Conservation (phyloP, 2,329 filamentous ascomycete genomes). For the Colletotrichum lentis region DNA sequence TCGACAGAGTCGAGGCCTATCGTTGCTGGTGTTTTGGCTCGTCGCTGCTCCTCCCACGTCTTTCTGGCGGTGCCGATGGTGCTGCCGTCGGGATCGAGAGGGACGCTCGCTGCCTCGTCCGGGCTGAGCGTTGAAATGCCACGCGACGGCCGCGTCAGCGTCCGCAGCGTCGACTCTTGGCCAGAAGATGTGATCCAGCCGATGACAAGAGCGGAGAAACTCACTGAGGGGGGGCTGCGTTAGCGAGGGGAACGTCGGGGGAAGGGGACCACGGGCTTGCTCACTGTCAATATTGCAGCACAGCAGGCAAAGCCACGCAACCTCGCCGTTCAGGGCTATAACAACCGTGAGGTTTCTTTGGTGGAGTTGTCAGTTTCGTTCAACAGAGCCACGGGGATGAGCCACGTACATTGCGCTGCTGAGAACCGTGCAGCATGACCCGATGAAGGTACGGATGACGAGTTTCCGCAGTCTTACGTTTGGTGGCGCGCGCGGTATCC, state of each 20-base stretch:
- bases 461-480: slow-evolving; percentile 24
- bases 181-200: slow-evolving; percentile 31
- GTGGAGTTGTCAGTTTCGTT: background rate
- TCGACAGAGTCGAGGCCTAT: background rate
- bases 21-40: slow-evolving; percentile 4
- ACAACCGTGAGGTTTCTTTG: slow-evolving; percentile 21
- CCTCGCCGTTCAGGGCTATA: slow-evolving; percentile 20
- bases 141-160: slow-evolving; percentile 21
- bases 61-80: slow-evolving; percentile 8
- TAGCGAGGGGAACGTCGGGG: background rate
- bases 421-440: slow-evolving; percentile 23
- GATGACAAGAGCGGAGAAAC: slow-evolving; percentile 31
- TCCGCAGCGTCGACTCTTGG: slow-evolving; percentile 23
- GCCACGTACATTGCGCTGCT: slow-evolving; percentile 23
- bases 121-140: slow-evolving; percentile 11
- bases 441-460: slow-evolving; percentile 30
- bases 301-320: slow-evolving; percentile 28
- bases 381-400: fast-evolving
- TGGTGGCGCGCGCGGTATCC: slow-evolving; percentile 22
- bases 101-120: slow-evolving; percentile 16
- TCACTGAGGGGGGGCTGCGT: background rate
- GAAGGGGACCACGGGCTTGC: background rate
- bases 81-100: slow-evolving; percentile 23
- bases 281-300: slow-evolving; percentile 32
- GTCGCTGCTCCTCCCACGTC: slow-evolving; percentile 18